phyloP scores from a whole-genome alignment of 192 early-diverging fungal species.

The Linnemannia elongata region DNA sequence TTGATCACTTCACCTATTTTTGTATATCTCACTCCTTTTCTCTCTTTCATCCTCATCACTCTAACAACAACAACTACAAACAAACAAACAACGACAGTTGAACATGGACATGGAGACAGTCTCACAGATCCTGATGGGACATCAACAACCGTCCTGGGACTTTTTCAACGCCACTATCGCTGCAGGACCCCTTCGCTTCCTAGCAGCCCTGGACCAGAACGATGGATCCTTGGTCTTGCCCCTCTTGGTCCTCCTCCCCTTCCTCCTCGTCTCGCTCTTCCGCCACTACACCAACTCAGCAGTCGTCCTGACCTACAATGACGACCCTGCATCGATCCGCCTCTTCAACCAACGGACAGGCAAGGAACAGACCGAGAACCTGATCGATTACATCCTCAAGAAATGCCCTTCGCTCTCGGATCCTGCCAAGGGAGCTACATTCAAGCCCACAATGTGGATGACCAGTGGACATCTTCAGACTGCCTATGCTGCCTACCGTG shows the following conservation, averaged over 20 bases:
- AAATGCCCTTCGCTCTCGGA: slow-evolving; percentile 53
- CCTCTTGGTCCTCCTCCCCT: slow-evolving; percentile 25
- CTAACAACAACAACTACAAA: background rate
- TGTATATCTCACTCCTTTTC: background rate
- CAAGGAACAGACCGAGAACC: slow-evolving; percentile 17
- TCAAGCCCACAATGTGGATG: slow-evolving; percentile 77
- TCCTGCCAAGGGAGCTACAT: slow-evolving; percentile 17
- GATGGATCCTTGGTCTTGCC: slow-evolving; percentile 24
- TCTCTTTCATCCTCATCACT: background rate
- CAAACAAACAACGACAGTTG: background rate
- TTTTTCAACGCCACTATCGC: slow-evolving; percentile 27
- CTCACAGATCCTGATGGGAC: slow-evolving; percentile 34
- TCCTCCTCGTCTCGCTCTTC: slow-evolving; percentile 32
- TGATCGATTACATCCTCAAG: slow-evolving; percentile 38
- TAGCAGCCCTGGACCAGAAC: background rate
- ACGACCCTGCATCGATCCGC: slow-evolving; percentile 24
- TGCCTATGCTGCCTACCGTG: slow-evolving; percentile 68
- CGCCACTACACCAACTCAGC: slow-evolving; percentile 27
- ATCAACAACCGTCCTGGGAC: slow-evolving; percentile 39
- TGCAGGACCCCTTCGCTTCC: background rate
- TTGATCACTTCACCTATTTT: background rate
- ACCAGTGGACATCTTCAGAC: slow-evolving; percentile 87
- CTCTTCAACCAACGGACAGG: slow-evolving; percentile 30
- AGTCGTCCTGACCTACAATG: slow-evolving; percentile 28
- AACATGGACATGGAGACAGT: slow-evolving; percentile 49